Conservation (phyloP, 2,329 filamentous ascomycete genomes). For the Penicillium hesseltinei region DNA sequence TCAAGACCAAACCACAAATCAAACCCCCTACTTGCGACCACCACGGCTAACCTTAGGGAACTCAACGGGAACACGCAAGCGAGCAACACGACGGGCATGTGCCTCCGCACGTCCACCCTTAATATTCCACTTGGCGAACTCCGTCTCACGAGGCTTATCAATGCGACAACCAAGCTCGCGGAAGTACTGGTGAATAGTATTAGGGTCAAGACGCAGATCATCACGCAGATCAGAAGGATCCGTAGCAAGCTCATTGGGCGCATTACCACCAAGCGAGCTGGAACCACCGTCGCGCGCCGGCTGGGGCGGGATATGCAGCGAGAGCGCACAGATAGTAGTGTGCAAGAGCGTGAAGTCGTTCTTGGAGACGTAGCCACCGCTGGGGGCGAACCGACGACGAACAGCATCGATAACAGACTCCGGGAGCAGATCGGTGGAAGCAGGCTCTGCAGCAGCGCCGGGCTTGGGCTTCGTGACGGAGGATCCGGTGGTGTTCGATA, state of each 20-base stretch:
- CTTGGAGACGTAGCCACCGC: conserved; percentile 35
- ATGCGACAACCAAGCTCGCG: conserved; percentile 48
- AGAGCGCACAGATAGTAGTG: conserved; percentile 47
- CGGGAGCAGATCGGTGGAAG: conserved; percentile 27
- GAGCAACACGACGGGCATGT: conserved; percentile 57
- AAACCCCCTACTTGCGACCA: conserved; percentile 28
- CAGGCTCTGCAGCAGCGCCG: conserved; percentile 20
- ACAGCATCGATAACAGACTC: conserved; percentile 43
- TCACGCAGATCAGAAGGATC: conserved; percentile 47
- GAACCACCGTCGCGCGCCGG: conserved; percentile 38
- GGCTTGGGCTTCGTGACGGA: conserved; percentile 8
- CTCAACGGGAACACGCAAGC: conserved; percentile 71
- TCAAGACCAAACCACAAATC: conserved; percentile 7
- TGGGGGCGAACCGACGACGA: conserved; percentile 43
- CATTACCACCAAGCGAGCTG: conserved; percentile 36
- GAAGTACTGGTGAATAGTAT: conserved; percentile 42
- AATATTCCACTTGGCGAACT: conserved; percentile 44
- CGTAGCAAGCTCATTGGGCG: conserved; percentile 41
- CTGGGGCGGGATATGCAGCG: conserved; percentile 46
- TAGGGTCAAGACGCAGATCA: conserved; percentile 42
- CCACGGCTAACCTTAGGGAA: conserved; percentile 67
- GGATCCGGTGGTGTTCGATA: conserved; percentile 30
- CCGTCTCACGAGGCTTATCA: conserved; percentile 41
- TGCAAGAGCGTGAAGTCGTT: conserved; percentile 45
- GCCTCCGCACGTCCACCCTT: conserved; percentile 63